phyloP scores from a whole-genome alignment of 345 rosid genomes.

The Eucalyptus fibrosa region DNA sequence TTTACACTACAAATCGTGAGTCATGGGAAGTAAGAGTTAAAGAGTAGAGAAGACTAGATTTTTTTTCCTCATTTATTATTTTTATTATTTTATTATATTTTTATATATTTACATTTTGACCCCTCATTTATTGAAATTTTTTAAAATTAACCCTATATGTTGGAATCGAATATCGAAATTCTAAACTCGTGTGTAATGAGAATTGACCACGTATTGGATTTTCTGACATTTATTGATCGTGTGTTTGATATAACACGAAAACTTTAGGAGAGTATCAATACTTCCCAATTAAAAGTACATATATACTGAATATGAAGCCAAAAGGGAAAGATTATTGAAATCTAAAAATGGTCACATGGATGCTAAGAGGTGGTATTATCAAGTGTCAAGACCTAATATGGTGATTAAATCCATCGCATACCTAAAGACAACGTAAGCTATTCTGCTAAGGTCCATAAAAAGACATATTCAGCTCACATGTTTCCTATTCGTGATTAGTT shows the following conservation, averaged over 20 bases:
- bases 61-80: too few relatives aligned
- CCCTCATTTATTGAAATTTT: fast-evolving
- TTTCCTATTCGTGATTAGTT: background rate
- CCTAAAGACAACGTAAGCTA: background rate
- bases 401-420: background rate
- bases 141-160: fast-evolving
- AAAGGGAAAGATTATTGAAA: background rate
- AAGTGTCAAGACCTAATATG: background rate
- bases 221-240: fast-evolving
- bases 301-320: background rate
- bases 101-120: too few relatives aligned
- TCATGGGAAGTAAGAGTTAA: too few relatives aligned
- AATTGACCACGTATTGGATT: fast-evolving
- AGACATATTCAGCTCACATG: background rate
- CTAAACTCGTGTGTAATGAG: fast-evolving
- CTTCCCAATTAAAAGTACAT: background rate
- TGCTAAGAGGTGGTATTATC: background rate
- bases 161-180: fast-evolving
- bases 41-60: too few relatives aligned
- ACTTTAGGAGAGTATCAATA: fast-evolving
- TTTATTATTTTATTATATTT: too few relatives aligned
- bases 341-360: background rate
- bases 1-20: too few relatives aligned
- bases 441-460: background rate
- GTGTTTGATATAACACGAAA: fast-evolving